Conservation (phyloP, 2,329 filamentous ascomycete species). For the Thelonectria rubi region DNA sequence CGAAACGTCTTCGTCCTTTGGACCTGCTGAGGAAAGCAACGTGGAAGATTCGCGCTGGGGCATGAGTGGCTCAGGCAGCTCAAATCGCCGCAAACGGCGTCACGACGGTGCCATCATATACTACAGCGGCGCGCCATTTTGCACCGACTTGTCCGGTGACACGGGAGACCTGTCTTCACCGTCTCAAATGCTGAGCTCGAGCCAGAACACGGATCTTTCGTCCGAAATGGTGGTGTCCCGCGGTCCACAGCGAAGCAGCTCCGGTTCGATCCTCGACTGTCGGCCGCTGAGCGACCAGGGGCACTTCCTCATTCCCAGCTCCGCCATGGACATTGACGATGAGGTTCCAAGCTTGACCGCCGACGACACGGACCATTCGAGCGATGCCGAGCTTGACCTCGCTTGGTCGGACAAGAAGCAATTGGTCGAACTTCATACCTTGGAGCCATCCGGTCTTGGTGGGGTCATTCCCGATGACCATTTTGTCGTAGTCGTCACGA, state of each 20-base stretch:
- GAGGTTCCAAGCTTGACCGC: conserved; percentile 45
- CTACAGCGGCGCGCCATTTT: conserved; percentile 82
- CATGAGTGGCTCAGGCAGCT: conserved; percentile 58
- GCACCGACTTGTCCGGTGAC: conserved; percentile 80
- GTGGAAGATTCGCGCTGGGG: conserved; percentile 57
- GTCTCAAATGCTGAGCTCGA: conserved; percentile 59
- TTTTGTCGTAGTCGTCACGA: conserved; percentile 65
- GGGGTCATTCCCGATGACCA: conserved; percentile 71
- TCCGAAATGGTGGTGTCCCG: conserved; percentile 31
- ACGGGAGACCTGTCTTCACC: conserved; percentile 58
- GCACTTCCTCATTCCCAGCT: conserved; percentile 28
- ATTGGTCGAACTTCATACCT: conserved; percentile 47
- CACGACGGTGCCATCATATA: conserved; percentile 83
- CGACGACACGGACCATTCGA: conserved; percentile 49
- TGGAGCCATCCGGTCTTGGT: conserved; percentile 68
- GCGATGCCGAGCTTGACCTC: conserved; percentile 56
- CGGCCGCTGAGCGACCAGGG: conserved; percentile 59
- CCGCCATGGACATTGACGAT: conserved; percentile 43
- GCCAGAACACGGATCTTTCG: conserved; percentile 46
- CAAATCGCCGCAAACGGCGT: conserved; percentile 61
- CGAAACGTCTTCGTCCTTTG: conserved; percentile 60
- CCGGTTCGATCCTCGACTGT: conserved; percentile 60
- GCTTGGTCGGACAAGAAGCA: conserved; percentile 57
- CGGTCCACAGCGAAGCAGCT: conserved; percentile 52
- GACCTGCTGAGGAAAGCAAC: conserved; percentile 58